Evolutionary conservation across 164 flowering plant species (phyloP), one percentile per base, ranked within the genome.

Genomic region (Cinnamomum chago): DNA sequence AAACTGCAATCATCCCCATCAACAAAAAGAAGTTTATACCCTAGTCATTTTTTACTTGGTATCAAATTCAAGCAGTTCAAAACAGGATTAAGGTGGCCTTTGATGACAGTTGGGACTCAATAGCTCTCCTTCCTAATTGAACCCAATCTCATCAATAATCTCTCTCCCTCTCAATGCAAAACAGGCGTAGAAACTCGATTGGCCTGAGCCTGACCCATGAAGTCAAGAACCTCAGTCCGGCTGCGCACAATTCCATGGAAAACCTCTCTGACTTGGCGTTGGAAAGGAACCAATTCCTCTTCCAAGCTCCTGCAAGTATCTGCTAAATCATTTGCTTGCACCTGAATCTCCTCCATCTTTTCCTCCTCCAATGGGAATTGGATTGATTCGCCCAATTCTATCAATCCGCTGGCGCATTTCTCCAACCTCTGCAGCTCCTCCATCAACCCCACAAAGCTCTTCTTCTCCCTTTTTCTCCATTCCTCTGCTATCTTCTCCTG

Each of bases 381-480:
- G 51, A 83, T 85, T 15, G 82, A 24, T n/a, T 86, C 94, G 0
- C 82, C 75, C 27, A 85, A 79, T 7, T 92, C 97, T 1, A 84
- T 75, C 83, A 91, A 60, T 1, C 74, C 28, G 22, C 78, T 83
- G 1, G 83, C 86, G 58, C 87, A 67, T 47, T 78, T 87, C 85
- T 92, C 97, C 83, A 90, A 58, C 81, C 52, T 85, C 85, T 85
- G 89, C 81, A 86, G 72, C 82, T 94, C 98, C 25, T 88, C 90
- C 79, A 93, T 62, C 80, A 95, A 79, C 35, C 98, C 98, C 2
- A 77, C 85, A 3, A 75, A 70, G 18, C 62, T 55, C 58, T 35
- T 55, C 47, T 94, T 94, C 86, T 93, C 98, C 78, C 85, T 95
- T 86, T 84, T 89, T 87, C 91, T 89, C 98, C 90, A 90, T 72